Percentiles rank a stretch among this genome's conserved stretches.
Conservation (phyloP, 495 filamentous ascomycete genomes). For the Aspergillus homomorphus region DNA sequence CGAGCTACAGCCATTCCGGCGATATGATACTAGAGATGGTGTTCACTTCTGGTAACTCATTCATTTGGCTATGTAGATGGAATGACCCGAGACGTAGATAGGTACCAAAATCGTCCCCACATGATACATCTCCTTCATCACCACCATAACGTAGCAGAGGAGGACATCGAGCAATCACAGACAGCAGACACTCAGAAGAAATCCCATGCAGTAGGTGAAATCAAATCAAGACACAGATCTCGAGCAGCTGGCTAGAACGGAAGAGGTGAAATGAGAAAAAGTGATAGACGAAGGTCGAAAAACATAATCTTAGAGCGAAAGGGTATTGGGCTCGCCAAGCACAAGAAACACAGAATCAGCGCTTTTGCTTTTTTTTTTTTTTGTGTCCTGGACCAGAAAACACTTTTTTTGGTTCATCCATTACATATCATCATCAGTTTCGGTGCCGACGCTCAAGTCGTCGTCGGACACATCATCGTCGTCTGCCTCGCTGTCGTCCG, state of each 20-base stretch:
- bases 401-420: not conserved
- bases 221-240: not conserved
- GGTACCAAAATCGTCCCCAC: not conserved
- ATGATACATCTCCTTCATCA: not conserved
- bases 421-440: conserved; percentile 38
- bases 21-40: no score
- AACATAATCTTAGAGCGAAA: conserved; percentile 1
- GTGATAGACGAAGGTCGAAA: not conserved
- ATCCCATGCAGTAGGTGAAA: not conserved
- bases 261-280: not conserved
- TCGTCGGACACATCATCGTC: conserved; percentile 31
- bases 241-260: not conserved
- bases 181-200: not conserved
- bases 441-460: conserved; percentile 33
- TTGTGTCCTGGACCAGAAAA: conserved; percentile 2
- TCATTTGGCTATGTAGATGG: no score
- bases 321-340: conserved; percentile 18
- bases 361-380: conserved; percentile 8
- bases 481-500: conserved; percentile 50
- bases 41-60: no score
- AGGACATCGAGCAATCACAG: not conserved
- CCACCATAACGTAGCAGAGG: not conserved
- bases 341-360: conserved; percentile 9
- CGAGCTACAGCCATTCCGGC: no score
- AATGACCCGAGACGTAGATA: no score